Conservation (phyloP, 2,329 filamentous ascomycete genomes). For the Colletotrichum brevisporum region DNA sequence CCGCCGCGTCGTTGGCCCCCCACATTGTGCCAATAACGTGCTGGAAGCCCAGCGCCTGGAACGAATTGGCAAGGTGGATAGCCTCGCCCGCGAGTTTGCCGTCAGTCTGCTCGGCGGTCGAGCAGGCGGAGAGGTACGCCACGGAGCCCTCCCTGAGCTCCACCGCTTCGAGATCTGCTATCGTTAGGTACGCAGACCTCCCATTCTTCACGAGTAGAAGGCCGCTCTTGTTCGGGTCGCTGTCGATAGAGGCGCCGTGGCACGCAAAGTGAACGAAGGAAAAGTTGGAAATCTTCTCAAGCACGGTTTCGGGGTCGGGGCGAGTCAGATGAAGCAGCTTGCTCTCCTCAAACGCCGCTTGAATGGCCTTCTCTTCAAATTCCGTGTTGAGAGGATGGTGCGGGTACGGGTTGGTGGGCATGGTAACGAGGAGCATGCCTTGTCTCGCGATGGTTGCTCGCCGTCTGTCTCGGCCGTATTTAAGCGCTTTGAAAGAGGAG, state of each 20-base stretch:
- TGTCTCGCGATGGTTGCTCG: background rate
- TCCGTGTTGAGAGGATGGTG: background rate
- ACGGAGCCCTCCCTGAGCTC: background rate
- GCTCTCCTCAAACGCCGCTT: background rate
- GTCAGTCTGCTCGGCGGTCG: background rate
- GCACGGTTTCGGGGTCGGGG: background rate
- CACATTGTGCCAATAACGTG: background rate
- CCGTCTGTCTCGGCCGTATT: background rate
- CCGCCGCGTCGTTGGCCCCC: background rate
- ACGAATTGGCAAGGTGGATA: background rate
- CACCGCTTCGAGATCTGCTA: background rate
- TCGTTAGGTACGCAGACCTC: background rate
- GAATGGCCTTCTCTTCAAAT: background rate
- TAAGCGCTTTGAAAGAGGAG: background rate
- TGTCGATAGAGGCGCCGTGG: background rate
- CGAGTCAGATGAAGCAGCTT: background rate
- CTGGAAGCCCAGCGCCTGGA: background rate
- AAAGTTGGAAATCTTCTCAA: background rate
- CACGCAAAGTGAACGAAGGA: background rate
- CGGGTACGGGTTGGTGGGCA: background rate
- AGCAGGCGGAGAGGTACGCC: background rate
- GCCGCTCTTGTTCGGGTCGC: background rate
- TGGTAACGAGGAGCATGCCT: background rate
- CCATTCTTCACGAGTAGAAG: background rate
- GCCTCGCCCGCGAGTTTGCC: background rate